phyloP scores from a whole-genome alignment of 345 rosid genomes.

The Draba incana region DNA sequence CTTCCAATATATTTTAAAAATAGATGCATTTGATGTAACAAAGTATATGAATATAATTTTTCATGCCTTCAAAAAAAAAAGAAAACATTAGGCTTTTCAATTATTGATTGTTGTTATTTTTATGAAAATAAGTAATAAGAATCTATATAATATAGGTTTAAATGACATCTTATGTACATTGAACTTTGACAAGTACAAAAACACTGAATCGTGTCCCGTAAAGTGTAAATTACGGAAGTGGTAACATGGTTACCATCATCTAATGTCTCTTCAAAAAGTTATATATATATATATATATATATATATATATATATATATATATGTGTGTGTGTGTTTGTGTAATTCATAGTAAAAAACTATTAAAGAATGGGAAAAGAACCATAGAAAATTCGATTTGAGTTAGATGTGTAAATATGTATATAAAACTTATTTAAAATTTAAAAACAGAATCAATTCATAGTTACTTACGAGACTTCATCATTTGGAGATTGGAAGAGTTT shows the following conservation, averaged over 20 bases:
- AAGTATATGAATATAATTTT: too few relatives aligned
- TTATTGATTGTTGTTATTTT: neutral
- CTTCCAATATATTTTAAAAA: too few relatives aligned
- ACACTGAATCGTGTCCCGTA: conserved; percentile 38
- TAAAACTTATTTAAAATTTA: neutral
- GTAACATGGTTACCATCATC: conserved; percentile 42
- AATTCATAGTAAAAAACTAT: neutral
- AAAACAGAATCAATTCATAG: conserved; percentile 10
- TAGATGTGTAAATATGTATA: neutral
- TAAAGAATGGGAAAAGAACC: neutral
- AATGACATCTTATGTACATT: conserved; percentile 30
- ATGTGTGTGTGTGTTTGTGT: neutral
- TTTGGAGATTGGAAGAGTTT: neutral
- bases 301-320: neutral
- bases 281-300: neutral
- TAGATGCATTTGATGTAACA: too few relatives aligned
- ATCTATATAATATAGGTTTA: conserved; percentile 25
- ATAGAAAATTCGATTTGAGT: neutral
- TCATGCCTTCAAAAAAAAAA: too few relatives aligned
- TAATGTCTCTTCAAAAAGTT: conserved; percentile 20
- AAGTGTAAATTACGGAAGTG: conserved; percentile 37
- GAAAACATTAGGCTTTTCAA: too few relatives aligned
- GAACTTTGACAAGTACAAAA: conserved; percentile 39
- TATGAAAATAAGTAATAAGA: conserved; percentile 18
- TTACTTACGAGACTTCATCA: neutral